Evolutionary conservation across 768 basidiomycete species (phyloP), one percentile per base, ranked within the genome.

Genomic region (Psilocybe cyanescens): DNA sequence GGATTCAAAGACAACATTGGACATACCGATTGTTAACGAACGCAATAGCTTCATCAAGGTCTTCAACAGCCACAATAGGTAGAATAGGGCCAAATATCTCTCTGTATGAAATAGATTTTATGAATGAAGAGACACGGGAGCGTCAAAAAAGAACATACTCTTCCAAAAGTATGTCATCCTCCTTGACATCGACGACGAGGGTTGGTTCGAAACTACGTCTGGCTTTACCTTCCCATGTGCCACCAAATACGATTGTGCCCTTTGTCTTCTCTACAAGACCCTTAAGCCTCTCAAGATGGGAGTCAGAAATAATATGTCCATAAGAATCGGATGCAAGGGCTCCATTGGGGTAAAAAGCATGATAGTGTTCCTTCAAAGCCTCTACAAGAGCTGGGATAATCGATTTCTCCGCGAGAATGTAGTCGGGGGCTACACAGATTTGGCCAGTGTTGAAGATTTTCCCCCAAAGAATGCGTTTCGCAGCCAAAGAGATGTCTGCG

Each of bases 51-150:
- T 84, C 83, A 2, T 85, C 78, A 4, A 89, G 55, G 55, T 71
- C 75, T 33, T 86, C 82, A 0, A 92, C 81, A 0, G 84, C 75
- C 11, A 91, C 66, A 49, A 93, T 78, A 0, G 90, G 85, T 6
- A 92, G 67, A 24, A 92, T 70, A 0, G 91, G 91, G 0, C 89
- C 91, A 64, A 93, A 93, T 2, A 91, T 70, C 69, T 92, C 91
- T 62, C 90, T 91, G 64, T 4, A 53, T 35, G 31, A 41, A 35
- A 31, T 29, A 17, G 41, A 50, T 11, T 57, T 24, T 24, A 24
- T 8, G n/a, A 44, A 44, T 14, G 8, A 44, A 16, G 41, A 44
- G 11, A 44, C 11, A 44, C 41, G 14, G 14, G 11, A n/a, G 41
- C 6, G 14, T 8, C 5, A 44, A 44, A n/a, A 44, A 16, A 44